Percentiles rank a stretch among this genome's conserved stretches.
These are phyloP conservation scores for Plantago rigida DNA, from an alignment of 305 asterid species.

Conservation along the genomic window DNA sequence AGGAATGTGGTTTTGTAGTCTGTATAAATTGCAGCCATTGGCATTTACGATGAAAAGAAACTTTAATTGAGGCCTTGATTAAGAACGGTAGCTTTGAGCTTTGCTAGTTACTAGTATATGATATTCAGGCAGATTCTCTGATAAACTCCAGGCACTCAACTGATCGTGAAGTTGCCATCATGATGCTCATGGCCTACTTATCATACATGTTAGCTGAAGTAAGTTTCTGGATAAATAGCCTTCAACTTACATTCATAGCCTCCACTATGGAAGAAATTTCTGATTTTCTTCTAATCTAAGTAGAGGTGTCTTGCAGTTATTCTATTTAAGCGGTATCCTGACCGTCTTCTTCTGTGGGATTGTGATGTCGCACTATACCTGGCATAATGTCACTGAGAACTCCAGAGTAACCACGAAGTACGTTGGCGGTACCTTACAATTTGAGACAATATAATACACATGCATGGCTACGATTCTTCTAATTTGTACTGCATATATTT, in stretches of 20 bases:
- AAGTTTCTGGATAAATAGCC: constrained; percentile 29
- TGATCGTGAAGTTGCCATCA: constrained; percentile 94
- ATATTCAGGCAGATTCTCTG: constrained; percentile 15
- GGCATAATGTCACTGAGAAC: constrained; percentile 93
- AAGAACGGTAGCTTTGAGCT: too few species aligned
- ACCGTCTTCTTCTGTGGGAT: constrained; percentile 74
- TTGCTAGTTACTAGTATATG: constrained; percentile 5
- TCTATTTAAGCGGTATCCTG: constrained; percentile 57
- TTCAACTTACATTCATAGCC: constrained; percentile 6
- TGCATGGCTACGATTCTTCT: background rate
- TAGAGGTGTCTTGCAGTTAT: constrained; percentile 38
- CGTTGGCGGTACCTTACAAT: constrained; percentile 17
- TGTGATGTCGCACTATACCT: constrained; percentile 74
- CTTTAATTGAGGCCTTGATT: too few species aligned
- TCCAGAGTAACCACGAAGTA: constrained; percentile 91
- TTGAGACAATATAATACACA: constrained; percentile 5
- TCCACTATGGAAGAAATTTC: constrained; percentile 8
- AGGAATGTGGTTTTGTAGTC: too few species aligned
- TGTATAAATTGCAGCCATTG: too few species aligned
- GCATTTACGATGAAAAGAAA: too few species aligned
- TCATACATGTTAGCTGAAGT: constrained; percentile 95
- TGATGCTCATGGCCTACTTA: constrained; percentile 96
- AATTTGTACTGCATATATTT: background rate
- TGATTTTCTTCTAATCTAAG: constrained; percentile 22
- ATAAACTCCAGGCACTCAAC: constrained; percentile 74